Percentiles rank a stretch among this genome's conserved stretches.
Conservation (phyloP, 345 rosid species). For the Pugionium dolabratum region DNA sequence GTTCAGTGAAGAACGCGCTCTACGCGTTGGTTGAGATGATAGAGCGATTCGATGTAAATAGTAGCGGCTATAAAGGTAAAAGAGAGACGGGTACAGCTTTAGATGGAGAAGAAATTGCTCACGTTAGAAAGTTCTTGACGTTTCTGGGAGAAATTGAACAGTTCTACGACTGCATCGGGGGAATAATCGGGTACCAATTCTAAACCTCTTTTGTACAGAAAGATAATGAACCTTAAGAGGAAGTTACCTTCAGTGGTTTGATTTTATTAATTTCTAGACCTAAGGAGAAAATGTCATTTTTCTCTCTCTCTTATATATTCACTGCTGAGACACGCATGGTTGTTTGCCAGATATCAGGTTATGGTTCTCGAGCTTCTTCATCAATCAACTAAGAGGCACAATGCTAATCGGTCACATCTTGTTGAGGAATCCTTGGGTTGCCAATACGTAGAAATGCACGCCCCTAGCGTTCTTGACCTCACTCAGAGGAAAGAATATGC, state of each 20-base stretch:
- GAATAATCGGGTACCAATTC: slow-evolving; percentile 72
- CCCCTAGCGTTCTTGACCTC: slow-evolving; percentile 76
- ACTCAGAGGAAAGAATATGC: slow-evolving; percentile 68
- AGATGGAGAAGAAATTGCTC: slow-evolving; percentile 48
- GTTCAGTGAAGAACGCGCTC: slow-evolving; percentile 63
- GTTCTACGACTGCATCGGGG: slow-evolving; percentile 91
- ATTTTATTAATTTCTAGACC: neutral
- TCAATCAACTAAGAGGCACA: slow-evolving; percentile 52
- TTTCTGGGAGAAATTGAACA: slow-evolving; percentile 62
- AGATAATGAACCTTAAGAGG: neutral
- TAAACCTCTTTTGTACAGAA: neutral
- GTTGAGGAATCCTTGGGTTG: slow-evolving; percentile 52
- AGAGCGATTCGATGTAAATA: slow-evolving; percentile 60
- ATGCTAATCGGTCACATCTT: slow-evolving; percentile 43
- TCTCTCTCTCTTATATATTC: slow-evolving; percentile 8
- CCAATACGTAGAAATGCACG: slow-evolving; percentile 69
- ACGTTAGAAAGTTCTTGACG: slow-evolving; percentile 54
- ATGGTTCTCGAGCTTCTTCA: slow-evolving; percentile 78
- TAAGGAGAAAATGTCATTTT: neutral
- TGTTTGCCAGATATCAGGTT: slow-evolving; percentile 75
- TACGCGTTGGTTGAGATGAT: slow-evolving; percentile 74
- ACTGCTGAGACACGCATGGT: slow-evolving; percentile 27
- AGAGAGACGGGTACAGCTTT: slow-evolving; percentile 38
- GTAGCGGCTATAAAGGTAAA: slow-evolving; percentile 32
- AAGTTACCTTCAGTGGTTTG: neutral